Evolutionary conservation across 2,329 filamentous ascomycete genomes (phyloP).

Genomic region (Hymenoscyphus fraxineus): DNA sequence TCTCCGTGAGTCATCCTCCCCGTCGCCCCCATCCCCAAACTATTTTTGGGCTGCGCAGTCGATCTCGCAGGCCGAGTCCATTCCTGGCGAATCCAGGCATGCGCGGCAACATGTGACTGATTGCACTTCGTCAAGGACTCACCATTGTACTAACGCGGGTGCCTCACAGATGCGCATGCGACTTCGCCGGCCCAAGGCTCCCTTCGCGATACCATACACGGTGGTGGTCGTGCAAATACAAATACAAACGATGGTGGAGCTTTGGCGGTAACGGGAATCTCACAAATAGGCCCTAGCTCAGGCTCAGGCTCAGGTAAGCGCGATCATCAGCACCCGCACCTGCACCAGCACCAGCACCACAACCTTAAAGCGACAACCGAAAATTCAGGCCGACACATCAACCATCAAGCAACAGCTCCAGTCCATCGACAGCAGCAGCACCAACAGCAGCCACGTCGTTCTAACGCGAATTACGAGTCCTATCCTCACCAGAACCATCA

Average conservation of each 20-base stretch:
- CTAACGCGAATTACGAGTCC: conserved; percentile 13
- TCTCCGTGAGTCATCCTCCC: conserved; percentile 22
- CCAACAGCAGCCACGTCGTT: conserved; percentile 11
- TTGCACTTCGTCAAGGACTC: background rate
- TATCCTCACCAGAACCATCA: conserved; percentile 12
- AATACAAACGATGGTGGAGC: conserved; percentile 11
- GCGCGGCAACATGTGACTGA: background rate
- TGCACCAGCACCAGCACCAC: background rate
- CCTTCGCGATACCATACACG: conserved; percentile 2
- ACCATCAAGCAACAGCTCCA: conserved; percentile 9
- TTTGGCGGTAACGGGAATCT: background rate
- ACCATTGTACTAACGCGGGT: background rate
- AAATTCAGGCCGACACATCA: conserved; percentile 14
- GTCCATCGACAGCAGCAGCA: conserved; percentile 12
- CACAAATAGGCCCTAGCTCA: too few relatives aligned
- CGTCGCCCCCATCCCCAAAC: background rate
- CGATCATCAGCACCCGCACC: background rate
- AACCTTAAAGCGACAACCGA: conserved; percentile 7
- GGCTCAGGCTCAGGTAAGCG: too few relatives aligned
- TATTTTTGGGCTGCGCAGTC: background rate
- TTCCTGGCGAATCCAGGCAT: background rate
- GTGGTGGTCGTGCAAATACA: conserved; percentile 9
- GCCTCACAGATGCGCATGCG: conserved; percentile 1
- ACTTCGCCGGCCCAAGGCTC: conserved; percentile 12
- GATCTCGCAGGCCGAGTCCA: background rate